These are phyloP conservation scores for Herpotrichia juniperi DNA, from an alignment of 2,329 filamentous ascomycete genomes.

Conservation along the genomic window DNA sequence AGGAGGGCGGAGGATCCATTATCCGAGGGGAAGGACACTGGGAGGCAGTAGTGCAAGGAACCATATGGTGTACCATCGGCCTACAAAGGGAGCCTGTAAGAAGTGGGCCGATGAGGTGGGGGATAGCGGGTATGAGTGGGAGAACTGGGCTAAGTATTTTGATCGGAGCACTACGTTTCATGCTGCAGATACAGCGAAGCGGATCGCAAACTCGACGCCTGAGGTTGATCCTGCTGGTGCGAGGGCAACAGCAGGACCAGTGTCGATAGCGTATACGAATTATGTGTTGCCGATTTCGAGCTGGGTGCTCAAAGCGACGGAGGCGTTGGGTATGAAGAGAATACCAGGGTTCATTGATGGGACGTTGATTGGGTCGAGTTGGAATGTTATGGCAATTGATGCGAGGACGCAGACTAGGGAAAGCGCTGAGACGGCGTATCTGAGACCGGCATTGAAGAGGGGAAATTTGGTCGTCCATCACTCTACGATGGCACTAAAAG, in stretches of 20 bases:
- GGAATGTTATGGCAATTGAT: slow-evolving; percentile 14
- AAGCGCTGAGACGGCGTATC: slow-evolving; percentile 22
- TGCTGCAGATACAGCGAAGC: slow-evolving; percentile 23
- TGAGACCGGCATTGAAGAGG: slow-evolving; percentile 15
- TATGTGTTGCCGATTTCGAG: slow-evolving; percentile 19
- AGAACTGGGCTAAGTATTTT: slow-evolving; percentile 35
- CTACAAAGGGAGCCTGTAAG: slow-evolving; percentile 24
- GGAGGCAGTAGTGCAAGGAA: slow-evolving; percentile 28
- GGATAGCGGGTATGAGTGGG: slow-evolving; percentile 36
- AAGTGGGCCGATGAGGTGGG: slow-evolving; percentile 39
- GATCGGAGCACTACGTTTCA: slow-evolving; percentile 30
- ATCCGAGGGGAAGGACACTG: slow-evolving; percentile 38
- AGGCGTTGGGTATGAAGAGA: slow-evolving; percentile 20
- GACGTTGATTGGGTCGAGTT: slow-evolving; percentile 20
- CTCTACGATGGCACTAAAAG: slow-evolving; percentile 65
- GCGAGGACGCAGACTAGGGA: slow-evolving; percentile 15
- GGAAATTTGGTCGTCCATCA: slow-evolving; percentile 57
- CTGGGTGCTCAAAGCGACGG: slow-evolving; percentile 19
- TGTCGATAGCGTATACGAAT: slow-evolving; percentile 26
- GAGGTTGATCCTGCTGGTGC: slow-evolving; percentile 18
- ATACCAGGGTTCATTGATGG: slow-evolving; percentile 22
- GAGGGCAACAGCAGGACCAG: slow-evolving; percentile 15
- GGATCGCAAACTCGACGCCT: slow-evolving; percentile 30
- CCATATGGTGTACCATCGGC: slow-evolving; percentile 34
- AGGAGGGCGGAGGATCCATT: slow-evolving; percentile 30